Evolutionary conservation across 495 filamentous ascomycete species (phyloP).

Genomic region (Chaetomium tenue): DNA sequence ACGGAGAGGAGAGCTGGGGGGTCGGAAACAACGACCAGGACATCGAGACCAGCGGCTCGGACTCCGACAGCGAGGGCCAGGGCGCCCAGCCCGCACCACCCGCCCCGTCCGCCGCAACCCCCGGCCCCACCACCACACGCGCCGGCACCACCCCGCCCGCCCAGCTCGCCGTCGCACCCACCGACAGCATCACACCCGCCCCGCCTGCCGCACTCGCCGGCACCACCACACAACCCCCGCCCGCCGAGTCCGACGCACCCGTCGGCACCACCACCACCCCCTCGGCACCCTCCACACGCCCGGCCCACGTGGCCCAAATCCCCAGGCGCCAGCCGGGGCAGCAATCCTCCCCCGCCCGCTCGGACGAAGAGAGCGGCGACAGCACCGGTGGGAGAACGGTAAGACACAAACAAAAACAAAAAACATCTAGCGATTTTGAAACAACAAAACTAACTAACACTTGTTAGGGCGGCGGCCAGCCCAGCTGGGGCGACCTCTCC

Average conservation of each 20-base stretch:
- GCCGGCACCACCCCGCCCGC: background rate
- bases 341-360: background rate
- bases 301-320: background rate
- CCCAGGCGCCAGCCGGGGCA: background rate
- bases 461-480: background rate
- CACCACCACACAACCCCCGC: background rate
- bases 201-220: too few relatives aligned
- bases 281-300: background rate
- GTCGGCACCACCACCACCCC: background rate
- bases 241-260: background rate
- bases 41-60: background rate
- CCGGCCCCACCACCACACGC: too few relatives aligned
- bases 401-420: background rate
- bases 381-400: background rate
- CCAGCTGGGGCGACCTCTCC: conserved; percentile 22
- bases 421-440: too few relatives aligned
- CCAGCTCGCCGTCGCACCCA: background rate
- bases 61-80: background rate
- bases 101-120: background rate
- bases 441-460: background rate
- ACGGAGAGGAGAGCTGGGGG: background rate
- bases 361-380: background rate
- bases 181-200: background rate
- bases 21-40: background rate
- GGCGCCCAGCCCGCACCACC: background rate